A percentile compares a stretch with the other conserved stretches of the same genome.
Conservation (phyloP, 176 grass and related monocot species). For the Canna indica region DNA sequence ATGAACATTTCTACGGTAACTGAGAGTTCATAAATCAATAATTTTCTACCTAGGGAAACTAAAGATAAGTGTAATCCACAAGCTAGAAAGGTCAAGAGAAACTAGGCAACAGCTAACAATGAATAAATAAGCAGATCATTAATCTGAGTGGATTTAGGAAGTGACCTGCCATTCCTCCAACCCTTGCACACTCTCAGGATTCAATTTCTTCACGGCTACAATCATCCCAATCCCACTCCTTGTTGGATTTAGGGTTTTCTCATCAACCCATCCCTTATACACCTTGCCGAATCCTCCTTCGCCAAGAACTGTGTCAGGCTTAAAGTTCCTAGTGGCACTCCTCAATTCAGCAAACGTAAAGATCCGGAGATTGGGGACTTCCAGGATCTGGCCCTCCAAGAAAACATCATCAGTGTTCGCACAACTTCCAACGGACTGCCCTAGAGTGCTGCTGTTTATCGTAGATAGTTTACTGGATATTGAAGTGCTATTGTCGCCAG, state of each 20-base stretch:
- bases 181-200: conserved; percentile 5
- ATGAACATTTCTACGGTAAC: neutral
- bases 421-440: neutral
- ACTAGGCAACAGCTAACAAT: neutral
- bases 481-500: neutral
- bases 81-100: neutral
- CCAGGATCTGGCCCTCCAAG: neutral
- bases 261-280: neutral
- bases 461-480: neutral
- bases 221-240: neutral
- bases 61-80: neutral
- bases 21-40: neutral
- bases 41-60: neutral
- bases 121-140: neutral
- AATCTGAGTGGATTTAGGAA: neutral
- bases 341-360: conserved; percentile 1
- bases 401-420: neutral
- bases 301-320: neutral
- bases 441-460: neutral
- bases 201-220: conserved; percentile 8
- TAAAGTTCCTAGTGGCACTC: conserved; percentile 4
- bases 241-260: conserved; percentile 4
- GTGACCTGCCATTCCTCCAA: conserved; percentile 6
- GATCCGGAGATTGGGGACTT: neutral
- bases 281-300: conserved; percentile 2